Evolutionary conservation across 371 early-diverging fungal species (phyloP).

Genomic region (Capillidium heterosporum): DNA sequence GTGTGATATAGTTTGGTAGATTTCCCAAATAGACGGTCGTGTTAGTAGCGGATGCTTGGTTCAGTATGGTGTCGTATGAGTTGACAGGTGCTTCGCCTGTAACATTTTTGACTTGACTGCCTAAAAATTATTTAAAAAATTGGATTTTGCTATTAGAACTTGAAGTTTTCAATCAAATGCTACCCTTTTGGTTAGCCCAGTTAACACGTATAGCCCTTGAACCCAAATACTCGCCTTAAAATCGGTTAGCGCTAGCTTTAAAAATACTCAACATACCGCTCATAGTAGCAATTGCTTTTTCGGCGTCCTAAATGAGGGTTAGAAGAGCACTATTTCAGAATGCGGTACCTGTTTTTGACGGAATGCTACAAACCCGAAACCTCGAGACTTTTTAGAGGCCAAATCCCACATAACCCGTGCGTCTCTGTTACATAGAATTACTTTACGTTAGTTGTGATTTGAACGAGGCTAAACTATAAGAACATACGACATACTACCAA

Average conservation of each 20-base stretch:
- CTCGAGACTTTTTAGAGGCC: slow-evolving; percentile 59
- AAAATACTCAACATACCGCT: slow-evolving; percentile 27
- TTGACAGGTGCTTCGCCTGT: slow-evolving; percentile 3
- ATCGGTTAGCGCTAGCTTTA: background rate
- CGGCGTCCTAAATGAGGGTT: slow-evolving; percentile 36
- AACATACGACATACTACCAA: slow-evolving; percentile 54
- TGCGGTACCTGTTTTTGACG: slow-evolving; percentile 31
- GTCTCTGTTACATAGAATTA: slow-evolving; percentile 27
- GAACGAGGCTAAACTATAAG: background rate
- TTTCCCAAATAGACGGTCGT: slow-evolving; percentile 82
- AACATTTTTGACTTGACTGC: background rate
- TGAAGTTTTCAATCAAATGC: background rate
- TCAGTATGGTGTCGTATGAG: slow-evolving; percentile 45
- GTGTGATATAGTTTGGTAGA: slow-evolving; percentile 51
- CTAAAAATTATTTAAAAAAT: too few relatives aligned
- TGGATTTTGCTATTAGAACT: background rate
- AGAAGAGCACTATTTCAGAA: background rate
- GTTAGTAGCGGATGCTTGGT: slow-evolving; percentile 56
- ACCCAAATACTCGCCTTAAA: slow-evolving; percentile 25
- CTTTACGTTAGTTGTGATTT: background rate
- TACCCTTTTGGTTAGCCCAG: slow-evolving; percentile 67
- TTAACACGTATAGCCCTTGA: slow-evolving; percentile 39
- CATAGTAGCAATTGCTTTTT: slow-evolving; percentile 59
- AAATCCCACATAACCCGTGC: slow-evolving; percentile 75
- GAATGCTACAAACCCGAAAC: slow-evolving; percentile 71